Conservation (phyloP, 345 rosid genomes). For the Moricandia moricandioides region DNA sequence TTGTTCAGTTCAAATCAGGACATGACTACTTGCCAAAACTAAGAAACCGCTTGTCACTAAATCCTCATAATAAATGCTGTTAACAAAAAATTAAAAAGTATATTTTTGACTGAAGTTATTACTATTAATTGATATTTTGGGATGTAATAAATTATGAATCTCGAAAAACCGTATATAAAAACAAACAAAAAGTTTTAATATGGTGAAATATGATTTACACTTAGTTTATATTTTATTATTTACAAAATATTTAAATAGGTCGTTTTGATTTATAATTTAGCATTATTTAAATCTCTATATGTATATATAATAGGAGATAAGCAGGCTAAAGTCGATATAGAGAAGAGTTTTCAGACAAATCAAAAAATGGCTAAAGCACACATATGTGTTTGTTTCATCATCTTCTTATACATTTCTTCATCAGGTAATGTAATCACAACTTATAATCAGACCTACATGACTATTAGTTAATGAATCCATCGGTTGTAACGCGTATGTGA, state of each 20-base stretch:
- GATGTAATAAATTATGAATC: background rate
- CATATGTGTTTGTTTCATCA: background rate
- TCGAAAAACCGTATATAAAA: background rate
- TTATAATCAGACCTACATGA: background rate
- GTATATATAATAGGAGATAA: background rate
- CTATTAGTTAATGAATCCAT: background rate
- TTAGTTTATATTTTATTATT: background rate
- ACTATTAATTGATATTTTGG: background rate
- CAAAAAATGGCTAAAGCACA: background rate
- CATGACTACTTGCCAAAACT: constrained; percentile 7
- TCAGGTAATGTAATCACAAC: background rate
- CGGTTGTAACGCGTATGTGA: constrained; percentile 26
- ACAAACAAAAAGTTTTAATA: background rate
- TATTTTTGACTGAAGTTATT: background rate
- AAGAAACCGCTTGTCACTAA: background rate
- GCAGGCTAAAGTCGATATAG: background rate
- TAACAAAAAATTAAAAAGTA: background rate
- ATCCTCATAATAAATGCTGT: background rate
- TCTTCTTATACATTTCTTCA: background rate
- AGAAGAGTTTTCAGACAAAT: background rate
- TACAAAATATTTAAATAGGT: background rate
- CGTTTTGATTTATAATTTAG: background rate
- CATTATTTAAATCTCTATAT: background rate
- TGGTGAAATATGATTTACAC: background rate
- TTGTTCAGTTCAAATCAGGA: constrained; percentile 17